Base-by-base conservation (phyloP, 208 protist species). In the Trypanosoma caninum region DNA sequence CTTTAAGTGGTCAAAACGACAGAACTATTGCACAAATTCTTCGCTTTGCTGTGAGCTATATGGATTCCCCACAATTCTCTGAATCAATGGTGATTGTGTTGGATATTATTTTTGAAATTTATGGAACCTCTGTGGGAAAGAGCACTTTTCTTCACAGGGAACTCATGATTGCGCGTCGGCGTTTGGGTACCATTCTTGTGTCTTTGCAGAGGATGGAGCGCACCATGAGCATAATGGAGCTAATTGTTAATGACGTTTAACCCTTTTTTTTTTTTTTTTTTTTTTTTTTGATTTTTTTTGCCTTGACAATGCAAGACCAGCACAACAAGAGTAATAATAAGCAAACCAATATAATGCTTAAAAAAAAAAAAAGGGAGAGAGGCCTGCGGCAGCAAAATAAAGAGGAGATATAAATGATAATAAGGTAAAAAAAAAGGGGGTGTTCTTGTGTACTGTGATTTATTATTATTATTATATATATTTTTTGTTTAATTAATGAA, bases 61-160 rank as follows among this genome's bases (percentile, higher is more conserved):
- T 91, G 30, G 84, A 91, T 51, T 78, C 71, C 52, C 82, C 88
- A 13, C 83, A 89, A 45, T 91, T 93, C 41, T 83, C 63, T 48
- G 73, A 86, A 56, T 82, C 81, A 8, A 87, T 92, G 80, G 58
- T 90, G 22, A 72, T 74, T 1, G 84, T 89, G 4, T 64, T 92
- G 38, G 88, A 95, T 52, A 75, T 65, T 3, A 81, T 95, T 20
- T 89, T 90, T 51, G 79, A 86, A 33, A 92, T 95, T 48, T 95
- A 95, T 50, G 77, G 78, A 27, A 48, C 80, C 1, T 61, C 14
- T 30, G 84, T 80, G 3, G 74, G 75, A 16, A 78, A 74, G 45
- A 91, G 80, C 46, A 62, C 41, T n/a, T 93, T 89, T 65, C 80
- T 95, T 42, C 82, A 88, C 46, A 67, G 81, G 2, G 84, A 92